These are phyloP conservation scores for Jatropha curcas DNA, from an alignment of 345 rosid genomes.

Conservation along the genomic window DNA sequence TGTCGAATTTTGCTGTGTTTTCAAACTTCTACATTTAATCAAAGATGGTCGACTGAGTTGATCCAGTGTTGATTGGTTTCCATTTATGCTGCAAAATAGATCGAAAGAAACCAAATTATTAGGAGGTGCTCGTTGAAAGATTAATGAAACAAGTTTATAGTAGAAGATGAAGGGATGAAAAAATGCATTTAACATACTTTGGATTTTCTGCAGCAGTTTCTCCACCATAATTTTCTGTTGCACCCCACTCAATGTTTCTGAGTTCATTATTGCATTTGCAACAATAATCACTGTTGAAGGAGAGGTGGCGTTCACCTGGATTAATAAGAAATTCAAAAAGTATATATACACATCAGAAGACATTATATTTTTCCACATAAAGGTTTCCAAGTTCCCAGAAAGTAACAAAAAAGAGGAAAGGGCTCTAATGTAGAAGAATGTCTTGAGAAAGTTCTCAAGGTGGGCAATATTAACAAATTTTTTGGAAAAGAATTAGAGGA, in stretches of 20 bases:
- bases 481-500: not conserved
- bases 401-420: not conserved
- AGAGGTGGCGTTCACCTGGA: conserved; percentile 56
- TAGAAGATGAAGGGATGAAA: not conserved
- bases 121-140: not conserved
- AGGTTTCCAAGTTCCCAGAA: not conserved
- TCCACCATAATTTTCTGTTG: conserved; percentile 82
- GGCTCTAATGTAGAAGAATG: not conserved
- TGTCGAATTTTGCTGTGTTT: not conserved
- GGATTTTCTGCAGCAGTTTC: conserved; percentile 61
- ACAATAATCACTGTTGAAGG: conserved; percentile 60
- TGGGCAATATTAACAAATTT: not conserved
- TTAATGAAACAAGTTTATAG: not conserved
- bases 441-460: too few relatives aligned
- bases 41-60: not conserved
- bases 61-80: not conserved
- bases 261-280: conserved; percentile 68
- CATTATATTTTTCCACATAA: not conserved
- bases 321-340: not conserved
- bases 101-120: not conserved
- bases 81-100: not conserved
- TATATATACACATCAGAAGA: not conserved
- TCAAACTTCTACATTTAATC: not conserved
- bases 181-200: conserved; percentile 7
- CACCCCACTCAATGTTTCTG: conserved; percentile 57